phyloP scores from a whole-genome alignment of 345 rosid species.

The Sapria himalayana region DNA sequence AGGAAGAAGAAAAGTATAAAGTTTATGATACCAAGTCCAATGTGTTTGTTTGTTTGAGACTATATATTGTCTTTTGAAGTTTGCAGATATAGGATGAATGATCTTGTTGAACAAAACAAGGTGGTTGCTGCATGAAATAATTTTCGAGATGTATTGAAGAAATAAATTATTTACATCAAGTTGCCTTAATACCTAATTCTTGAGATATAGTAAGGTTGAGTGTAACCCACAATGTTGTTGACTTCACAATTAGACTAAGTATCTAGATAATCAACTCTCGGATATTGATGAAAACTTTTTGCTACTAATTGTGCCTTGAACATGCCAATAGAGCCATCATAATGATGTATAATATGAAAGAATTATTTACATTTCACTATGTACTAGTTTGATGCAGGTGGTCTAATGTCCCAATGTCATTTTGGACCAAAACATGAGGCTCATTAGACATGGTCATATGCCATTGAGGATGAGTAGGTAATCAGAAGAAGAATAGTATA shows the following conservation, averaged over 20 bases:
- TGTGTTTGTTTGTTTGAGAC: not conserved
- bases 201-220: not conserved
- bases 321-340: not conserved
- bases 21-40: not conserved
- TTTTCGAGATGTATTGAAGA: not conserved
- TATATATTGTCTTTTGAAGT: not conserved
- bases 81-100: not conserved
- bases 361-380: not conserved
- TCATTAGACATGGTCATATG: too few species aligned
- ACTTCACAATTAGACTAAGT: too few species aligned
- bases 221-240: not conserved
- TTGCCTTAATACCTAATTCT: not conserved
- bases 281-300: not conserved
- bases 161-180: too few species aligned
- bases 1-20: not conserved
- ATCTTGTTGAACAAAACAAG: not conserved
- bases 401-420: too few species aligned
- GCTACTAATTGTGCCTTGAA: not conserved
- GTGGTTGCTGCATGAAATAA: not conserved
- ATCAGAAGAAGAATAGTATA: not conserved
- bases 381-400: too few species aligned
- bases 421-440: too few species aligned
- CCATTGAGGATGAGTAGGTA: too few species aligned
- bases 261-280: not conserved
- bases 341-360: not conserved